Evolutionary conservation across 2,329 filamentous ascomycete genomes (phyloP).

Genomic region (Pezizomycotina sp.): DNA sequence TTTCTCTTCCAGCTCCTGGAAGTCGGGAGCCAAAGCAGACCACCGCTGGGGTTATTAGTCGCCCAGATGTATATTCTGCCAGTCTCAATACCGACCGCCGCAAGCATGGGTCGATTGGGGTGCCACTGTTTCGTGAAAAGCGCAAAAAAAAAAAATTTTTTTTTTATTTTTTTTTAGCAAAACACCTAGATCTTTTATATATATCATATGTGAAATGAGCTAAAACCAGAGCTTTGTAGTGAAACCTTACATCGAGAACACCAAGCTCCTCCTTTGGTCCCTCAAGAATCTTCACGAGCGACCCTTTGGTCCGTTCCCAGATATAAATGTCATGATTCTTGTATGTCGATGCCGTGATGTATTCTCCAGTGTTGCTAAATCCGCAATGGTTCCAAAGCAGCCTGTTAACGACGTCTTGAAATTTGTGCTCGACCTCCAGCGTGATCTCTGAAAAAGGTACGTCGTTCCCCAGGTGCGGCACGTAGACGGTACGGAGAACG

Average conservation of each 20-base stretch:
- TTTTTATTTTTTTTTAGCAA: no score
- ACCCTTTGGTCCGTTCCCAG: constrained; percentile 88
- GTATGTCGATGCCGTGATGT: constrained; percentile 88
- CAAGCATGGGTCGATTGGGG: constrained; percentile 68
- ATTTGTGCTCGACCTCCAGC: constrained; percentile 89
- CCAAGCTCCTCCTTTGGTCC: constrained; percentile 93
- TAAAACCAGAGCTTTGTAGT: constrained; percentile 15
- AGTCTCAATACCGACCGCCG: constrained; percentile 80
- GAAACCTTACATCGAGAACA: constrained; percentile 60
- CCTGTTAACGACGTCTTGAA: constrained; percentile 90
- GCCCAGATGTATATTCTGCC: constrained; percentile 94
- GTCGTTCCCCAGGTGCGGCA: constrained; percentile 39
- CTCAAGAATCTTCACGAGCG: constrained; percentile 89
- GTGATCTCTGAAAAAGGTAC: constrained; percentile 57
- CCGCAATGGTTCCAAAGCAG: constrained; percentile 94
- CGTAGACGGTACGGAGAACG: constrained; percentile 78
- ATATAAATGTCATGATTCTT: constrained; percentile 99
- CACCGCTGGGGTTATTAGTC: constrained; percentile 84
- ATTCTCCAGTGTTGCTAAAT: constrained; percentile 86
- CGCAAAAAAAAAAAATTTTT: no score
- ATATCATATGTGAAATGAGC: background rate
- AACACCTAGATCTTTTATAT: constrained; percentile 1
- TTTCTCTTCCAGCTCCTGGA: constrained; percentile 98
- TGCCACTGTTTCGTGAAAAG: constrained; percentile 54
- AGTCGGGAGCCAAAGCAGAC: constrained; percentile 91